Conservation (phyloP, 805 yeast genomes). For the Suhomyces kilbournensis region DNA sequence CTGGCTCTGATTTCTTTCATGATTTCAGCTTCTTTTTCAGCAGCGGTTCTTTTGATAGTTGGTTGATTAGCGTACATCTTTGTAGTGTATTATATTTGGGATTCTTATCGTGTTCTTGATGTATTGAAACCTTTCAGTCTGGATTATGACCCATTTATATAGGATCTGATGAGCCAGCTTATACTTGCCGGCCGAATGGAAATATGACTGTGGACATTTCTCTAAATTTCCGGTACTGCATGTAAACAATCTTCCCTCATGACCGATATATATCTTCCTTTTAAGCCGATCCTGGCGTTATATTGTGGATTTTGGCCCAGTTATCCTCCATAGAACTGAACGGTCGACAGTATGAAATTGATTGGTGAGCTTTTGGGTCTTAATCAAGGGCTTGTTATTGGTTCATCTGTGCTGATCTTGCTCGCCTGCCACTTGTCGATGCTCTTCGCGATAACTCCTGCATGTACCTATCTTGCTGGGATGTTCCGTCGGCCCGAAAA, state of each 20-base stretch:
- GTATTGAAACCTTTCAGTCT: not conserved
- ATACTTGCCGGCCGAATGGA: not conserved
- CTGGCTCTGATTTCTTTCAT: constrained; percentile 43
- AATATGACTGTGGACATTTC: not conserved
- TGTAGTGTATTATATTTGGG: not conserved
- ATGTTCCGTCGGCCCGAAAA: not conserved
- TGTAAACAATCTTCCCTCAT: not conserved
- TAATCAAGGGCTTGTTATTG: no score
- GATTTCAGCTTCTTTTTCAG: constrained; percentile 46
- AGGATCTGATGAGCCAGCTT: not conserved
- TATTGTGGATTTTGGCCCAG: not conserved
- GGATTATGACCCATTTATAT: not conserved
- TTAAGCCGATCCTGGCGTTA: not conserved
- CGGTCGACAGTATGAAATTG: no score
- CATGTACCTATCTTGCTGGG: not conserved
- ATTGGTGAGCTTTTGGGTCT: no score
- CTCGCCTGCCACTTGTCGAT: no score
- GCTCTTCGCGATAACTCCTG: no score
- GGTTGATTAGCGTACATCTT: constrained; percentile 4
- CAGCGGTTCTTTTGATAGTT: constrained; percentile 20
- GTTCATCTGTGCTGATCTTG: no score
- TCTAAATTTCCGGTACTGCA: not conserved
- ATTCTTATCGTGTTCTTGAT: not conserved
- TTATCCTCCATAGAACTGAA: no score
- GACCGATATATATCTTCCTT: not conserved